Evolutionary conservation across 176 grass and related monocot species (phyloP).

Genomic region (Secale cereale): DNA sequence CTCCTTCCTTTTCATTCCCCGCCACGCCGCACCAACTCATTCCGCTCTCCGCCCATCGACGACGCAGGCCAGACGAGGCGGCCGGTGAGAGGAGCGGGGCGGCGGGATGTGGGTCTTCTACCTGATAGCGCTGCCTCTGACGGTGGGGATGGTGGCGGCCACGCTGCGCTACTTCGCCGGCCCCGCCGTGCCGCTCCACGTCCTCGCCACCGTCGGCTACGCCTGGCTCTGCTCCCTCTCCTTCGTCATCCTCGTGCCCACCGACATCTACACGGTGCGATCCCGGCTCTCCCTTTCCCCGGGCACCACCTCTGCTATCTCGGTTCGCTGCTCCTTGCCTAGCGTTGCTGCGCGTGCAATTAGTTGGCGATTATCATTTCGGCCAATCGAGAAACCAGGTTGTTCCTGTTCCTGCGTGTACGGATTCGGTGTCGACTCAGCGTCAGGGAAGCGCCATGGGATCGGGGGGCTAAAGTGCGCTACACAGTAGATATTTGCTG

Average conservation of each 20-base stretch:
- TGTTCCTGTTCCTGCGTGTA: too few relatives aligned
- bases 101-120: constrained; percentile 84
- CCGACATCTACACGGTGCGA: constrained; percentile 89
- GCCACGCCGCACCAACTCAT: background rate
- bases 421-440: background rate
- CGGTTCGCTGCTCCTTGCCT: background rate
- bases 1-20: background rate
- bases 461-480: background rate
- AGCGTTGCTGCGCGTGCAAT: background rate
- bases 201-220: constrained; percentile 88
- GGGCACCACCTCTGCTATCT: background rate
- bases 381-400: background rate
- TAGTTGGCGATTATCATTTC: background rate
- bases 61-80: background rate
- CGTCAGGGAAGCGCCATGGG: background rate
- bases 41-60: background rate
- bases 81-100: background rate
- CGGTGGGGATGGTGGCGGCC: constrained; percentile 69
- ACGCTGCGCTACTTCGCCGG: constrained; percentile 98
- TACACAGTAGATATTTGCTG: too few relatives aligned
- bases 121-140: constrained; percentile 82
- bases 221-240: constrained; percentile 98
- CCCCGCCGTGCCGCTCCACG: constrained; percentile 70
- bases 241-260: constrained; percentile 91
- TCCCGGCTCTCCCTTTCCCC: background rate